These are phyloP conservation scores for Paxillus ammoniavirescens DNA, from an alignment of 768 basidiomycete species.

Conservation along the genomic window DNA sequence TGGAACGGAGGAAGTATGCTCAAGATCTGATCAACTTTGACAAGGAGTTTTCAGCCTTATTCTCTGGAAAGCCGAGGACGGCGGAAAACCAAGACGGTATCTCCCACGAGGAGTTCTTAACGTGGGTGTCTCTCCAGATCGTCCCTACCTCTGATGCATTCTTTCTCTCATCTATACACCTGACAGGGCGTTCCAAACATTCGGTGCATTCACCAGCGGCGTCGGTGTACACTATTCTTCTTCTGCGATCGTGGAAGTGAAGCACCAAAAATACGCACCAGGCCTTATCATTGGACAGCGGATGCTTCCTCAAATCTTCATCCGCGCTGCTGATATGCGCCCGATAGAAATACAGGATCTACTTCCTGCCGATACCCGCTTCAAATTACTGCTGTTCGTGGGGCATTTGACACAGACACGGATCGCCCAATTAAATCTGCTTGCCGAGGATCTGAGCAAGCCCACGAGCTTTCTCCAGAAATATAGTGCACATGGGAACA, in stretches of 20 bases:
- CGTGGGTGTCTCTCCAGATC: constrained; percentile 13
- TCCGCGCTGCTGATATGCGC: constrained; percentile 36
- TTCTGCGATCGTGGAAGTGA: constrained; percentile 34
- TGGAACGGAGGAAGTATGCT: constrained; percentile 65
- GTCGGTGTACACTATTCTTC: constrained; percentile 41
- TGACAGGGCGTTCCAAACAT: constrained; percentile 36
- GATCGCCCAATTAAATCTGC: constrained; percentile 15
- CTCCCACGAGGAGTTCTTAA: constrained; percentile 36
- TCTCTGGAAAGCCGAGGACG: constrained; percentile 64
- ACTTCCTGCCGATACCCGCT: constrained; percentile 37
- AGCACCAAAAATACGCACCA: constrained; percentile 30
- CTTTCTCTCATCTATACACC: not conserved
- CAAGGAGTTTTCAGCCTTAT: constrained; percentile 60
- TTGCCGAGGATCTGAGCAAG: constrained; percentile 28
- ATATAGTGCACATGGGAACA: constrained; percentile 19
- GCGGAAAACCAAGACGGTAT: constrained; percentile 35
- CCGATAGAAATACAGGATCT: constrained; percentile 41
- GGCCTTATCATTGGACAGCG: constrained; percentile 38
- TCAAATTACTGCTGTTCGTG: constrained; percentile 37
- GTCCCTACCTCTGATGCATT: not conserved
- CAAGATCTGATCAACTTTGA: constrained; percentile 75
- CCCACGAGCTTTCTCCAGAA: constrained; percentile 29
- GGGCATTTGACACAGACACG: constrained; percentile 27
- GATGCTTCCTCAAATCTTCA: constrained; percentile 35
- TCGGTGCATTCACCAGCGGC: constrained; percentile 37